phyloP scores from a whole-genome alignment of 768 basidiomycete genomes.

The Amyloporia xantha region DNA sequence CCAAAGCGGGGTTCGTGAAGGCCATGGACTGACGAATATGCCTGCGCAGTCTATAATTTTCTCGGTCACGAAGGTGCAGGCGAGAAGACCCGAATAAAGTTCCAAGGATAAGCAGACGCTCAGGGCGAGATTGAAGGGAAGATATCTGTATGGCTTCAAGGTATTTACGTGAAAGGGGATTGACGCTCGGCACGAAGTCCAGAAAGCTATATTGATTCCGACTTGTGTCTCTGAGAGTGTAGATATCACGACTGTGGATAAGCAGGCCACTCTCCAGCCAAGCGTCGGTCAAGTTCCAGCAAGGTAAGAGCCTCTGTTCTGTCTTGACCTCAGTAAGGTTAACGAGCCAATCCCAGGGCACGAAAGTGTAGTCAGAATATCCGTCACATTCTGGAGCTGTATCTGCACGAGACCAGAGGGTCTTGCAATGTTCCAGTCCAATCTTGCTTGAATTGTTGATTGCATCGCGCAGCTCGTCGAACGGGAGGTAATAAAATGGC shows the following conservation, averaged over 20 bases:
- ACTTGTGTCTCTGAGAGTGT: constrained; percentile 42
- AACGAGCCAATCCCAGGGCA: constrained; percentile 70
- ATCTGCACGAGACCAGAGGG: constrained; percentile 26
- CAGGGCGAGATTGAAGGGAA: constrained; percentile 31
- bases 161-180: constrained; percentile 33
- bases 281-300: constrained; percentile 42
- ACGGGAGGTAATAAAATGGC: constrained; percentile 35
- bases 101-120: constrained; percentile 62
- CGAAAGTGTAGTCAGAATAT: constrained; percentile 51
- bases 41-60: constrained; percentile 37
- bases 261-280: constrained; percentile 41
- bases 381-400: constrained; percentile 51
- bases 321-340: constrained; percentile 37
- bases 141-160: constrained; percentile 35
- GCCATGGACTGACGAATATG: constrained; percentile 51
- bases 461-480: constrained; percentile 14
- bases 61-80: constrained; percentile 39
- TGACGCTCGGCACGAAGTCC: constrained; percentile 27
- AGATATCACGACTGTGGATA: constrained; percentile 34
- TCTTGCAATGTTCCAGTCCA: constrained; percentile 46
- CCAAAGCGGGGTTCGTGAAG: constrained; percentile 44
- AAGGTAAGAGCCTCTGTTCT: constrained; percentile 38
- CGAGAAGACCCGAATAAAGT: constrained; percentile 74
- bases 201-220: constrained; percentile 64
- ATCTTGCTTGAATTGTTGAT: constrained; percentile 37